phyloP scores from a whole-genome alignment of 768 basidiomycete species.

The Tephrocybe sp. region DNA sequence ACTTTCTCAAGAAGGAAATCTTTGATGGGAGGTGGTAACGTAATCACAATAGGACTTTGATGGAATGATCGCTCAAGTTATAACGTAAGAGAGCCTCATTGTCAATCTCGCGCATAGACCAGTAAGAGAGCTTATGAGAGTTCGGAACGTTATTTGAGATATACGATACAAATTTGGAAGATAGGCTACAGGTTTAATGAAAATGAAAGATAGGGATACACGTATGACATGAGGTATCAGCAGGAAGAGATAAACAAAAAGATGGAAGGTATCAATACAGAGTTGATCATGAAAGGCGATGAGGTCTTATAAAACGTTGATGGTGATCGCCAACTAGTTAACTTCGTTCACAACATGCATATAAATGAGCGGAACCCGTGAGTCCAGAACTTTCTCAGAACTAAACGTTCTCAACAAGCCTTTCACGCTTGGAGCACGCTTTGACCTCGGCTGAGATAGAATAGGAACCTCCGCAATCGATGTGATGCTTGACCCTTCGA shows the following conservation, averaged over 20 bases:
- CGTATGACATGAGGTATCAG: slow-evolving; percentile 1
- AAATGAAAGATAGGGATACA: background rate
- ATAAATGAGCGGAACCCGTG: slow-evolving; percentile 27
- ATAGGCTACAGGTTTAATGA: slow-evolving; percentile 7
- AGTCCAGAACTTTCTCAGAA: slow-evolving; percentile 21
- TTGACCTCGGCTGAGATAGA: slow-evolving; percentile 10
- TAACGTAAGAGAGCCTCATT: no score
- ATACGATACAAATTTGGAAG: no score
- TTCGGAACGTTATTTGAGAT: no score
- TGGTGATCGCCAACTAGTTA: slow-evolving; percentile 15
- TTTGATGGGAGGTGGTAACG: slow-evolving; percentile 12
- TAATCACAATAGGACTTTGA: slow-evolving; percentile 28
- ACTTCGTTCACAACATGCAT: slow-evolving; percentile 45
- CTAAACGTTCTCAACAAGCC: slow-evolving; percentile 26
- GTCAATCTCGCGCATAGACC: no score
- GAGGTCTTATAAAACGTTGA: background rate
- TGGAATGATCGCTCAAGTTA: background rate
- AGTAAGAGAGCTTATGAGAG: no score
- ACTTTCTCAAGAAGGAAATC: background rate
- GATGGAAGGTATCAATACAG: background rate
- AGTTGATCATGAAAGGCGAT: background rate
- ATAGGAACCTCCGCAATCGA: slow-evolving; percentile 18
- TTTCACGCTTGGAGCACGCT: slow-evolving; percentile 22
- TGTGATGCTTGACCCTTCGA: slow-evolving; percentile 27
- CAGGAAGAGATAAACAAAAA: background rate